Conservation (phyloP, 805 yeast species). For the Yarrowia divulgata region DNA sequence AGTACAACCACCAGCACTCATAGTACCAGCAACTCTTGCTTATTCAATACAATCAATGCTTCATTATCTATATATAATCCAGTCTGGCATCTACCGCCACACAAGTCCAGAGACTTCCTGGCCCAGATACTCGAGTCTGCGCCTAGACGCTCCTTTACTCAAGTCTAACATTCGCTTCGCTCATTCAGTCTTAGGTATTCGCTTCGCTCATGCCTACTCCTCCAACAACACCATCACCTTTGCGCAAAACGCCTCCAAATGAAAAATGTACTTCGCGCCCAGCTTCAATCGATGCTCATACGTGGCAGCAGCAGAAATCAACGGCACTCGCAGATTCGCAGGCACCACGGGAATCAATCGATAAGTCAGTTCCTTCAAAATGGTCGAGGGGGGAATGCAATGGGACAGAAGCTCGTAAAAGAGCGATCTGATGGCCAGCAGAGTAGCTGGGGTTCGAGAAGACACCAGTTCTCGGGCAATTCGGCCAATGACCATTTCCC, state of each 20-base stretch:
- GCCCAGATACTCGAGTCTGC: no score
- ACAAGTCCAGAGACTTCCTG: no score
- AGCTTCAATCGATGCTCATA: conserved; percentile 83
- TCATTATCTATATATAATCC: not conserved
- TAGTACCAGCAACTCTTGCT: no score
- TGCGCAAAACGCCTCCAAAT: conserved; percentile 92
- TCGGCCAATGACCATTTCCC: conserved; percentile 80
- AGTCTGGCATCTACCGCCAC: no score
- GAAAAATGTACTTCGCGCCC: conserved; percentile 91
- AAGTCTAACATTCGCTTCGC: no score
- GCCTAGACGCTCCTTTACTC: no score
- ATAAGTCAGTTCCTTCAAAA: conserved; percentile 65
- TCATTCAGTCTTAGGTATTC: not conserved
- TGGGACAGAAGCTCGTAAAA: conserved; percentile 87
- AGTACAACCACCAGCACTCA: no score
- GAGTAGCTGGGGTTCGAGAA: conserved; percentile 64
- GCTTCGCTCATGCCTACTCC: conserved; percentile 17
- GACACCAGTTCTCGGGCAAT: conserved; percentile 66
- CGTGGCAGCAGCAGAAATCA: conserved; percentile 69
- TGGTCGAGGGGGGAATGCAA: conserved; percentile 88
- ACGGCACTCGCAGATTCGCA: conserved; percentile 45
- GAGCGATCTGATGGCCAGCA: conserved; percentile 63
- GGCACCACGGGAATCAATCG: conserved; percentile 49
- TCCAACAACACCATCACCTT: conserved; percentile 82
- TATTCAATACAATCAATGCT: not conserved